A percentile compares a stretch with the other conserved stretches of the same genome.
Evolutionary conservation across 176 grass and related monocot genomes (phyloP).

Genomic region (Triticum turgidum): DNA sequence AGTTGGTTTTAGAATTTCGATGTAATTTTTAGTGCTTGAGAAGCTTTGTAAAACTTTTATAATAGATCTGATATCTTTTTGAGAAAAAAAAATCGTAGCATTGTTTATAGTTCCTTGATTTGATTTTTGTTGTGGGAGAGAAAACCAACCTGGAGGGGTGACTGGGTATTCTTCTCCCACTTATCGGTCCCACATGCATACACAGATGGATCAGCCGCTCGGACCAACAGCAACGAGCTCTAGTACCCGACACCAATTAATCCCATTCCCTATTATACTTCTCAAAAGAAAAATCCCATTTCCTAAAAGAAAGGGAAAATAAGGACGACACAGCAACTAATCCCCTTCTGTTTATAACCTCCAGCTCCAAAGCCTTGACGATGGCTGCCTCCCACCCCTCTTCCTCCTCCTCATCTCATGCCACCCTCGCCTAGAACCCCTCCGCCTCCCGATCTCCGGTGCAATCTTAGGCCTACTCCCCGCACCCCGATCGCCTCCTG

Average conservation of each 20-base stretch:
- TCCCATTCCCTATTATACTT: neutral
- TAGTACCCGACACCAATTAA: neutral
- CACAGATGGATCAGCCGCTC: too few species aligned
- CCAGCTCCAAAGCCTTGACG: constrained; percentile 10
- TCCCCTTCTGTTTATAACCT: constrained; percentile 33
- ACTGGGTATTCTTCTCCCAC: too few species aligned
- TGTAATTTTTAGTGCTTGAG: too few species aligned
- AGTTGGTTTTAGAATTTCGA: too few species aligned
- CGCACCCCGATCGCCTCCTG: neutral
- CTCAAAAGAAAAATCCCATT: neutral
- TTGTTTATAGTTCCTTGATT: too few species aligned
- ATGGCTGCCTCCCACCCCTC: neutral
- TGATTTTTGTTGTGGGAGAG: too few species aligned
- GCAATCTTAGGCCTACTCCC: constrained; percentile 11
- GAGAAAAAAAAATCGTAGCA: too few species aligned
- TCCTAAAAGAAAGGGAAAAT: neutral
- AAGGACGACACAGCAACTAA: constrained; percentile 1
- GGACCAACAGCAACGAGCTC: neutral
- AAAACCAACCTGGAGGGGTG: too few species aligned
- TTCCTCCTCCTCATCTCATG: constrained; percentile 28
- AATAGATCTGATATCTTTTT: too few species aligned
- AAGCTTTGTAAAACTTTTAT: too few species aligned
- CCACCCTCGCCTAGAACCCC: constrained; percentile 41
- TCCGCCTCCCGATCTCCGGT: constrained; percentile 13
- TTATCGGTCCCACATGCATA: too few species aligned